A percentile compares a stretch with the other conserved stretches of the same genome.
Conservation (phyloP, 2,329 filamentous ascomycete species). For the Penicillium crustosum region DNA sequence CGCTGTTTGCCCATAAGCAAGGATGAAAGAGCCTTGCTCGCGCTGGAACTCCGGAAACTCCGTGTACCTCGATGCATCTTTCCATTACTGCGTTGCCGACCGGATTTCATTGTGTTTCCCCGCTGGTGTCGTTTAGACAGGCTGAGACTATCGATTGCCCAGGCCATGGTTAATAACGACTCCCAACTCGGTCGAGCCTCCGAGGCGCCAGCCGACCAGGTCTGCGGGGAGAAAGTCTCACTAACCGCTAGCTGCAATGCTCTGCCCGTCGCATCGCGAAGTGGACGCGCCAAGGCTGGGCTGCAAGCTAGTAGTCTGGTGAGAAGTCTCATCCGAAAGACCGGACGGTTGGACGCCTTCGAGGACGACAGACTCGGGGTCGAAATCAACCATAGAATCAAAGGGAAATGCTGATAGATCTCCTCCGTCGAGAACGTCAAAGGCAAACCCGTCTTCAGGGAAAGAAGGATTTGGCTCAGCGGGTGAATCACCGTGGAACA, state of each 20-base stretch:
- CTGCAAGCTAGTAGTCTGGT: slow-evolving; percentile 53
- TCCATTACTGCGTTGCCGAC: slow-evolving; percentile 38
- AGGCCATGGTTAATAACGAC: slow-evolving; percentile 48
- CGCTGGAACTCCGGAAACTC: slow-evolving; percentile 43
- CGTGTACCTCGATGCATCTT: slow-evolving; percentile 38
- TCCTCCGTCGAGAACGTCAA: slow-evolving; percentile 62
- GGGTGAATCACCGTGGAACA: slow-evolving; percentile 64
- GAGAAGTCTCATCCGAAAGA: slow-evolving; percentile 53
- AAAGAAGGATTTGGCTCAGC: slow-evolving; percentile 71
- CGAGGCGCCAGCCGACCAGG: slow-evolving; percentile 34
- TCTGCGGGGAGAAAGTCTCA: slow-evolving; percentile 40
- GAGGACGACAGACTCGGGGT: slow-evolving; percentile 50
- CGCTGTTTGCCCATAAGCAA: slow-evolving; percentile 30
- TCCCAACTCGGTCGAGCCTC: slow-evolving; percentile 42
- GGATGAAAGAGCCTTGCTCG: slow-evolving; percentile 25
- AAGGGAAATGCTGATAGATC: slow-evolving; percentile 52
- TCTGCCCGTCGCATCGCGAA: slow-evolving; percentile 55
- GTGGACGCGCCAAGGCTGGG: slow-evolving; percentile 55
- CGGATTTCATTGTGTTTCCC: slow-evolving; percentile 26
- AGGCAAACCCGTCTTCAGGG: slow-evolving; percentile 73
- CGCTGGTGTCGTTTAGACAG: slow-evolving; percentile 36
- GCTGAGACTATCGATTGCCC: slow-evolving; percentile 47
- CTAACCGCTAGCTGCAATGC: slow-evolving; percentile 54
- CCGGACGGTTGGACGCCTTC: slow-evolving; percentile 46
- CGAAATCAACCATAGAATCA: slow-evolving; percentile 58